phyloP scores from a whole-genome alignment of 257 asterid species.

The Anisodus acutangulus region DNA sequence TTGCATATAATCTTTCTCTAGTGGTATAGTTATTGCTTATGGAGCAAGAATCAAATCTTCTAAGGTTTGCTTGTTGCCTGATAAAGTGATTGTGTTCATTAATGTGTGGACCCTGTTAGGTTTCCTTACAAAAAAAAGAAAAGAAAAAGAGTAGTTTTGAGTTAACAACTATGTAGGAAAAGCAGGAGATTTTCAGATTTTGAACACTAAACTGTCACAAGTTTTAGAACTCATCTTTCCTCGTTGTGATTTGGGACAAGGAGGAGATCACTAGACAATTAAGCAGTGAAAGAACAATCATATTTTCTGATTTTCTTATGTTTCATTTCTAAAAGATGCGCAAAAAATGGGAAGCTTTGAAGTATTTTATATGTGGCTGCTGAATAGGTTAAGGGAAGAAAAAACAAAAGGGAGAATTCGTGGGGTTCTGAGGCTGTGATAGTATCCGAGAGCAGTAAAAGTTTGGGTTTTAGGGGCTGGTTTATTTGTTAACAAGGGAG shows the following conservation, averaged over 20 bases:
- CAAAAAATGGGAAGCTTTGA: neutral
- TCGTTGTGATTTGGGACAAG: constrained; percentile 21
- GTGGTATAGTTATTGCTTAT: neutral
- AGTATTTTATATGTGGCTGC: neutral
- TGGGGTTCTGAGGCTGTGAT: constrained; percentile 19
- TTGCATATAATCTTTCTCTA: constrained; percentile 10
- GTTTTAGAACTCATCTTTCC: neutral
- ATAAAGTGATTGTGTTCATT: neutral
- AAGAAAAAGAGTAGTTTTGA: neutral
- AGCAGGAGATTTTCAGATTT: constrained; percentile 20
- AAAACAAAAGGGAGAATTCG: neutral
- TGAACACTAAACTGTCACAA: neutral
- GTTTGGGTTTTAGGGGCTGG: neutral
- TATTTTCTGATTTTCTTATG: neutral
- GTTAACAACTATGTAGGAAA: constrained; percentile 4
- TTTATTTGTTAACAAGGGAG: neutral
- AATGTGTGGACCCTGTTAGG: neutral
- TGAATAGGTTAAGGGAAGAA: constrained; percentile 23
- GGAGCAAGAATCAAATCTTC: constrained; percentile 1
- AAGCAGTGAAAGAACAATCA: neutral
- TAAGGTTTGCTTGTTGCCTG: constrained; percentile 5
- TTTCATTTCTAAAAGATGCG: neutral
- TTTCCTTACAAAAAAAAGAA: neutral
- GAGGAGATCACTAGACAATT: constrained; percentile 20
- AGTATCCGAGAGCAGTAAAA: constrained; percentile 6